Percentiles rank a stretch among this genome's conserved stretches.
These are phyloP conservation scores for Licmophora abbreviata DNA, from an alignment of 108 stramenopile species.

Conservation along the genomic window DNA sequence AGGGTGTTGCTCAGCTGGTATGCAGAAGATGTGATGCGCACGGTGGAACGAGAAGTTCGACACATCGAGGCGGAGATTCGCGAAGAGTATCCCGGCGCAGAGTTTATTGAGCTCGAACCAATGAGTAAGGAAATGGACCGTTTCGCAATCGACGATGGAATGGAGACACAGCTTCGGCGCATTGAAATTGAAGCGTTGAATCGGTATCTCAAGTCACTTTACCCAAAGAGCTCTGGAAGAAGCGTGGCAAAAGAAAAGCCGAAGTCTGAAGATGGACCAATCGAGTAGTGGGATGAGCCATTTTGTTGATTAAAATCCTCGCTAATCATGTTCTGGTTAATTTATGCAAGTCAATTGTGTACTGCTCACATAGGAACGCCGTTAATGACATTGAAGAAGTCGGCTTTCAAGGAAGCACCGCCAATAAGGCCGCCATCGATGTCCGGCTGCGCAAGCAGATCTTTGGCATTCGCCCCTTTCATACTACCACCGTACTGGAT, in stretches of 20 bases:
- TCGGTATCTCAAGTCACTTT: constrained; percentile 48
- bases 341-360: no score
- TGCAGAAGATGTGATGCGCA: constrained; percentile 96
- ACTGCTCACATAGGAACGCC: constrained; percentile 55
- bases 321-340: no score
- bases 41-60: constrained; percentile 90
- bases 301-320: no score
- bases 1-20: constrained; percentile 87
- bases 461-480: constrained; percentile 88
- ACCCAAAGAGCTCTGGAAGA: no score
- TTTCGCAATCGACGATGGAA: constrained; percentile 79
- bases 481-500: constrained; percentile 97
- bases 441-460: constrained; percentile 75
- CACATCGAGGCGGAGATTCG: constrained; percentile 91
- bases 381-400: constrained; percentile 93
- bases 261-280: no score
- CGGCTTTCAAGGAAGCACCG: constrained; percentile 89
- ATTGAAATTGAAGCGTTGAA: constrained; percentile 64
- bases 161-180: constrained; percentile 55
- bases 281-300: no score
- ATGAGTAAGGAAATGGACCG: constrained; percentile 78
- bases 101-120: constrained; percentile 97
- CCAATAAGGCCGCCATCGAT: constrained; percentile 97
- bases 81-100: constrained; percentile 85
- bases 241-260: no score